A percentile compares a stretch with the other conserved stretches of the same genome.
phyloP scores from a whole-genome alignment of 441 rosid genomes.

The Breynia disticha region DNA sequence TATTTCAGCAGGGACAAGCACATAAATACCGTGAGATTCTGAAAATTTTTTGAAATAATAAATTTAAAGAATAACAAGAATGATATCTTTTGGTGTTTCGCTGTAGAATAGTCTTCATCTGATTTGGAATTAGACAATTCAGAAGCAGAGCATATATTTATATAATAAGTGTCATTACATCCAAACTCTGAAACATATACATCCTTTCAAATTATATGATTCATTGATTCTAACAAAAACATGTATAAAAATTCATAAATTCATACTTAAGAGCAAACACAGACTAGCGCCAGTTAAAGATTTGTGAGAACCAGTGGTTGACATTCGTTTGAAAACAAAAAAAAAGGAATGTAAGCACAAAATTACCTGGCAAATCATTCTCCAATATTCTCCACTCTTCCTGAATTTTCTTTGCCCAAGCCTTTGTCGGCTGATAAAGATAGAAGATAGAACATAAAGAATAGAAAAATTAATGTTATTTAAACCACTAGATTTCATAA shows the following conservation, averaged over 20 bases:
- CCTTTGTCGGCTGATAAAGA: slow-evolving; percentile 40
- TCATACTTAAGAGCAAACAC: too few relatives aligned
- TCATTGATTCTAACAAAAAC: too few relatives aligned
- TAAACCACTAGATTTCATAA: background rate
- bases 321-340: slow-evolving; percentile 1
- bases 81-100: background rate
- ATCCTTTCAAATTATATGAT: too few relatives aligned
- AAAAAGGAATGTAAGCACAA: background rate
- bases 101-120: too few relatives aligned
- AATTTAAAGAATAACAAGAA: background rate
- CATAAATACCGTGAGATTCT: background rate
- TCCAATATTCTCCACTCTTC: slow-evolving; percentile 86
- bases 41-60: too few relatives aligned
- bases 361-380: slow-evolving; percentile 81
- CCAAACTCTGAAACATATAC: too few relatives aligned
- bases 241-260: too few relatives aligned
- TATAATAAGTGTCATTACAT: too few relatives aligned
- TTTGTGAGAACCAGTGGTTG: slow-evolving; percentile 8
- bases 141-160: too few relatives aligned
- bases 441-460: too few relatives aligned
- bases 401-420: slow-evolving; percentile 68
- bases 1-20: background rate
- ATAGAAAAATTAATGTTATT: slow-evolving; percentile 8
- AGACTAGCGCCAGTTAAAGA: background rate
- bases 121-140: too few relatives aligned